Evolutionary conservation across 495 filamentous ascomycete genomes (phyloP), one percentile per base, ranked within the genome.

Genomic region (Aspergillus taichungensis): DNA sequence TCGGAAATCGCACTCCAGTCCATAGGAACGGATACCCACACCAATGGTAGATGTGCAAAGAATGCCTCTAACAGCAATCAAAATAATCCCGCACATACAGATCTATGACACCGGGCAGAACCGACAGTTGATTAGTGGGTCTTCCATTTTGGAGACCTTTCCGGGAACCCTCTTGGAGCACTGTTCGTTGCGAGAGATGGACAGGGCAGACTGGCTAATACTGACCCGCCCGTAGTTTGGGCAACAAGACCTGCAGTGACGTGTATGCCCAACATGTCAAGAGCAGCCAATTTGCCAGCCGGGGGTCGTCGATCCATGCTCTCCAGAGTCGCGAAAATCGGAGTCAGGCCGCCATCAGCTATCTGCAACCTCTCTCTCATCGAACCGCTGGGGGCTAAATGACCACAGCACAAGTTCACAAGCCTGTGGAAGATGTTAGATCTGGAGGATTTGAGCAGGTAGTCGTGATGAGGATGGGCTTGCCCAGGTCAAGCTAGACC

Each of bases 171-270:
- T 24, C 18, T 24, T 24, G 4, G 18, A 24, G 18, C 18, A 24
- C 18, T 24, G 4, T 4, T 24, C 18, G 4, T 34, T 30, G 10
- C 27, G 31, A 13, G 12, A 34, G n/a, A 10, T 12, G 40, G 7
- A 5, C 11, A 31, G 35, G 41, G 40, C 46, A 39, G 34, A 52
- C 38, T 54, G 51, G 57, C 41, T 45, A 37, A 45, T 43, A 43
- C 51, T 42, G 37, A 24, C 18, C 42, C 28, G 49, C 43, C 47
- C 46, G 45, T 42, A 37, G 41, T 37, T 61, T 58, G 58, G 58
- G 58, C 58, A 49, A 58, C 58, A 52, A 61, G 39, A 44, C 54
- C 36, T 58, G 58, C 58, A 61, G 50, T 30, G n/a, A 54, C 10
- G 40, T 61, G 50, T 54, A 46, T 61, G 58, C 58, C 58, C 58